Conservation (phyloP, 78 protist species). For the Chrysochromulina parva region DNA sequence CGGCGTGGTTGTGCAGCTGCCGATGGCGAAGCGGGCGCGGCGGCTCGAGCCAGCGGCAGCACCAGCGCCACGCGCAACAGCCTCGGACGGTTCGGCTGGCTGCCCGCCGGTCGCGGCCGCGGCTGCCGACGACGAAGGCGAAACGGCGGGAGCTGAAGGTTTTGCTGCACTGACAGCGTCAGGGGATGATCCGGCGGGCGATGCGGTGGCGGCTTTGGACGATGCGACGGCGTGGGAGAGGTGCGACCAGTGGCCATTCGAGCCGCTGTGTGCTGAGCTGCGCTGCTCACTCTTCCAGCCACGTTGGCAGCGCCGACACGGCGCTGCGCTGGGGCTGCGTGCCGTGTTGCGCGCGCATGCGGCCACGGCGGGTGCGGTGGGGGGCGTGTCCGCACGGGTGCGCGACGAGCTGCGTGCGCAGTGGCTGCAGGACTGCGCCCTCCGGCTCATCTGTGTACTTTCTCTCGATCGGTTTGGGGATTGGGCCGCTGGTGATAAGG, state of each 20-base stretch:
- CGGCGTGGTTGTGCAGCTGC: too few relatives aligned
- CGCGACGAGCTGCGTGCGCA: background rate
- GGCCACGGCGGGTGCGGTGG: background rate
- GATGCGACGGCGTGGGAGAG: background rate
- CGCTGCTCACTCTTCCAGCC: constrained; percentile 19
- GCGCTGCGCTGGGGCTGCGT: background rate
- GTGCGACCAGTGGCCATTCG: background rate
- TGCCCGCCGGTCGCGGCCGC: too few relatives aligned
- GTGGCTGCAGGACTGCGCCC: constrained; percentile 82
- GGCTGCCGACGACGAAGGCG: too few relatives aligned
- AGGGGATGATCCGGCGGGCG: background rate
- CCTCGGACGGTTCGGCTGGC: too few relatives aligned
- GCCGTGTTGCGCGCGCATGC: background rate
- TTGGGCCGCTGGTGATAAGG: constrained; percentile 56
- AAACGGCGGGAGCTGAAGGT: too few relatives aligned
- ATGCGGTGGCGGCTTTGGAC: background rate
- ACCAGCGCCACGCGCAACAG: too few relatives aligned
- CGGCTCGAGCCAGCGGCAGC: too few relatives aligned
- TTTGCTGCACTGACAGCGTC: too few relatives aligned
- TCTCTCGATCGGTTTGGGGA: constrained; percentile 82
- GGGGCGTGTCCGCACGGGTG: background rate
- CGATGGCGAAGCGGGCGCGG: too few relatives aligned
- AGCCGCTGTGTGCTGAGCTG: constrained; percentile 13
- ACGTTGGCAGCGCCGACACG: background rate
- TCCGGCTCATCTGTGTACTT: constrained; percentile 79